phyloP scores from a whole-genome alignment of 1,284 basidiomycete genomes.

The Paramarasmius palmivorus region DNA sequence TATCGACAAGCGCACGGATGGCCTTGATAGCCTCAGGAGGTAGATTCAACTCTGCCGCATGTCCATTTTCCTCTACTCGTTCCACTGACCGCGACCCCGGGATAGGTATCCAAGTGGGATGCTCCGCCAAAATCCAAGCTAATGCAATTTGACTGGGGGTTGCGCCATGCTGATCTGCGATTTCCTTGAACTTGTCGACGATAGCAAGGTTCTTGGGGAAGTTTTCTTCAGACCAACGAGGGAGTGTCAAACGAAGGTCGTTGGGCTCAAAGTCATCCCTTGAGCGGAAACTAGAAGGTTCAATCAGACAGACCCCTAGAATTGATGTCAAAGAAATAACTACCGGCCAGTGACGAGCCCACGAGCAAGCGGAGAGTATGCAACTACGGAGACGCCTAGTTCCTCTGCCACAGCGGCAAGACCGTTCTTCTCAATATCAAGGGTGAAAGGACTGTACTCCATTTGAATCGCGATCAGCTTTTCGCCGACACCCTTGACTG shows the following conservation, averaged over 20 bases:
- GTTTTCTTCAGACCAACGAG: slow-evolving; percentile 37
- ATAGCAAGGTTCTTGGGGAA: slow-evolving; percentile 43
- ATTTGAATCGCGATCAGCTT: slow-evolving; percentile 42
- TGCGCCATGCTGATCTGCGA: slow-evolving; percentile 31
- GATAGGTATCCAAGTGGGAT: slow-evolving; percentile 29
- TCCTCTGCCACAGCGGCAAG: slow-evolving; percentile 27
- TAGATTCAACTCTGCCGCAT: slow-evolving; percentile 26
- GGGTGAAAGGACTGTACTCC: slow-evolving; percentile 44
- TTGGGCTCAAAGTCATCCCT: slow-evolving; percentile 21
- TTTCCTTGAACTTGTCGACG: slow-evolving; percentile 33
- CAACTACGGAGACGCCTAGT: slow-evolving; percentile 22
- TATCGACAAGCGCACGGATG: slow-evolving; percentile 26
- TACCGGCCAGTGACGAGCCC: slow-evolving; percentile 24
- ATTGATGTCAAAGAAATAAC: neutral
- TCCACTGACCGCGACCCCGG: slow-evolving; percentile 23
- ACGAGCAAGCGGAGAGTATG: slow-evolving; percentile 25
- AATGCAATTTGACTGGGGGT: slow-evolving; percentile 47
- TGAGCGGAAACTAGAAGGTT: slow-evolving; percentile 20
- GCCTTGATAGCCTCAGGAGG: slow-evolving; percentile 26
- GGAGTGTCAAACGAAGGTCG: slow-evolving; percentile 21
- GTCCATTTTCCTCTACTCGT: slow-evolving; percentile 32
- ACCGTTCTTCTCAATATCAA: slow-evolving; percentile 32
- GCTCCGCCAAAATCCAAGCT: slow-evolving; percentile 46
- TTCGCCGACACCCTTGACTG: slow-evolving; percentile 28
- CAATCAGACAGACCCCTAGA: neutral